These are phyloP conservation scores for Cercospora zeae-maydis DNA, from an alignment of 2,329 filamentous ascomycete genomes.

Conservation along the genomic window DNA sequence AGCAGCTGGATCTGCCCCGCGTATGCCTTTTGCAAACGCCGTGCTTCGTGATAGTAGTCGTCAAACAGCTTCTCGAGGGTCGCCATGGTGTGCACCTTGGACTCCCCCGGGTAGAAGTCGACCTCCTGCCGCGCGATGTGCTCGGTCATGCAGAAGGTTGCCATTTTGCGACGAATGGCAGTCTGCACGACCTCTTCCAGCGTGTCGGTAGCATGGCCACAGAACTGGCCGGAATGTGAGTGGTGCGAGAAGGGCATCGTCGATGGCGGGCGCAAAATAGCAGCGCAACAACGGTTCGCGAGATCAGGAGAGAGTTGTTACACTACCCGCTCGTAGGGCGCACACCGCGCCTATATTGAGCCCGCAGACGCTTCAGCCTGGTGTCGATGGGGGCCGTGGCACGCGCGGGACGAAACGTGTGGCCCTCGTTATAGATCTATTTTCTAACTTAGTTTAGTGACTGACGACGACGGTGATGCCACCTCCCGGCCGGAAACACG, in stretches of 20 bases:
- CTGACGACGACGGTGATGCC: neutral
- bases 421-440: neutral
- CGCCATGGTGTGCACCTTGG: slow-evolving; percentile 38
- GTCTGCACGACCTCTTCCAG: slow-evolving; percentile 79
- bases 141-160: slow-evolving; percentile 83
- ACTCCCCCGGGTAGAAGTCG: slow-evolving; percentile 91
- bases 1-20: slow-evolving; percentile 68
- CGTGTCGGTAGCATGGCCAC: slow-evolving; percentile 79
- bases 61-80: slow-evolving; percentile 56
- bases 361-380: neutral
- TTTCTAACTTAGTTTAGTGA: neutral
- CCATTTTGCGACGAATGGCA: slow-evolving; percentile 74
- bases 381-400: neutral
- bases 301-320: neutral
- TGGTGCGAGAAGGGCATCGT: slow-evolving; percentile 95
- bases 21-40: slow-evolving; percentile 68
- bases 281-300: neutral
- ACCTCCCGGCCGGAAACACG: neutral
- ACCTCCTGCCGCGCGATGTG: slow-evolving; percentile 81
- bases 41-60: slow-evolving; percentile 72
- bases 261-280: neutral
- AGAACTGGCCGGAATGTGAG: slow-evolving; percentile 97
- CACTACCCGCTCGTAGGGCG: neutral
- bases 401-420: neutral
- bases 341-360: neutral